Evolutionary conservation across 352 stramenopile genomes (phyloP).

Genomic region (Phytophthora nicotianae): DNA sequence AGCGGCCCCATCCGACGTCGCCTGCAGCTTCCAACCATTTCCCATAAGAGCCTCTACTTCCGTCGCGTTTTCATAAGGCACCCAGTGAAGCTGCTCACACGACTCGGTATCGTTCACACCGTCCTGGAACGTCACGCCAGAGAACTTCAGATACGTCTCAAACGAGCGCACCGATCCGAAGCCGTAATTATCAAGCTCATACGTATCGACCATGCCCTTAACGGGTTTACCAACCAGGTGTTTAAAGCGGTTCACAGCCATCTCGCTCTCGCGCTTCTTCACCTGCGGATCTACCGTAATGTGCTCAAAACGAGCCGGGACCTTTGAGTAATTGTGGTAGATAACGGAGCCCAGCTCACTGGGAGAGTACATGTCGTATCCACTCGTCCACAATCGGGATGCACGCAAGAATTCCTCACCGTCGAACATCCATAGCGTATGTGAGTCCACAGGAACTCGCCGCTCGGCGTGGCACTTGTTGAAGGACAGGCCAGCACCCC

Average conservation of each 20-base stretch:
- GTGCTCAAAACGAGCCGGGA: conserved; percentile 64
- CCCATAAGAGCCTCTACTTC: conserved; percentile 57
- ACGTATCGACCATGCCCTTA: conserved; percentile 59
- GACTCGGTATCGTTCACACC: conserved; percentile 60
- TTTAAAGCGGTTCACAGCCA: conserved; percentile 63
- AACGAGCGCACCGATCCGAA: conserved; percentile 64
- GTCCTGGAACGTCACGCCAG: conserved; percentile 54
- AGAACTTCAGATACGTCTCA: conserved; percentile 65
- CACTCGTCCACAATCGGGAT: conserved; percentile 64
- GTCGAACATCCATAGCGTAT: conserved; percentile 84
- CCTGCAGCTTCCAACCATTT: conserved; percentile 53
- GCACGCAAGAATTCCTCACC: conserved; percentile 73
- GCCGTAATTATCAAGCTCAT: conserved; percentile 66
- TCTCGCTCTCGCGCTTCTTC: conserved; percentile 57
- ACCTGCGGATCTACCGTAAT: conserved; percentile 49
- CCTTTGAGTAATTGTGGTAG: conserved; percentile 82
- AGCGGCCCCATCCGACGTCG: not conserved
- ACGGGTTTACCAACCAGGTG: conserved; percentile 61
- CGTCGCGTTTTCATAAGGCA: conserved; percentile 61
- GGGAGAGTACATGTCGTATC: conserved; percentile 78
- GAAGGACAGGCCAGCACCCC: conserved; percentile 82
- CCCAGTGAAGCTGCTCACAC: conserved; percentile 73
- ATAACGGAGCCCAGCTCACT: conserved; percentile 61
- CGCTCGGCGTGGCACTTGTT: conserved; percentile 86
- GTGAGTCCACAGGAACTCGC: conserved; percentile 73